Percentiles rank a stretch among this genome's conserved stretches.
Conservation (phyloP, 345 rosid species). For the Excoecaria agallocha region DNA sequence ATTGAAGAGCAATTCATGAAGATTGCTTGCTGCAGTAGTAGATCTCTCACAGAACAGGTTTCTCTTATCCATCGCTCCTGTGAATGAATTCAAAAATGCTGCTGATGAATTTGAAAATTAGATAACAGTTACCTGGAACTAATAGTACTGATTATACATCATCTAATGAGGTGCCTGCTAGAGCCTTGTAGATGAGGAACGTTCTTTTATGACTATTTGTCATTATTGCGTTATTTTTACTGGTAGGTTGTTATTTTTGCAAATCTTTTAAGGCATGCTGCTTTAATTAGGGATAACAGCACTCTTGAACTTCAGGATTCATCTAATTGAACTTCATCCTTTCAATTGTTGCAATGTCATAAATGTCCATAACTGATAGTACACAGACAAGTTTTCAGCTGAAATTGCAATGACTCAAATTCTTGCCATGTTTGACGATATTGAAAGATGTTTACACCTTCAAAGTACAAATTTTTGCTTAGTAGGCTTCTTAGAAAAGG, state of each 20-base stretch:
- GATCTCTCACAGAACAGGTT: conserved; percentile 80
- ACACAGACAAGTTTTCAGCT: not conserved
- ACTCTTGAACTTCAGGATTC: not conserved
- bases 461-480: too few relatives aligned
- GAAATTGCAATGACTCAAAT: not conserved
- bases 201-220: not conserved
- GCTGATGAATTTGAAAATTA: not conserved
- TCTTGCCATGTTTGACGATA: not conserved
- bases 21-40: conserved; percentile 67
- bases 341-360: not conserved
- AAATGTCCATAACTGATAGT: not conserved
- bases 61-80: conserved; percentile 5
- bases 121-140: not conserved
- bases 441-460: too few relatives aligned
- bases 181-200: not conserved
- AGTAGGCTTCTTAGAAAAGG: too few relatives aligned
- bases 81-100: not conserved
- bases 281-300: not conserved
- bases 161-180: not conserved
- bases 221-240: not conserved
- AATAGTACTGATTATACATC: not conserved
- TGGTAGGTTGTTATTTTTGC: not conserved
- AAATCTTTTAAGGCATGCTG: not conserved
- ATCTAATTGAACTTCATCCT: not conserved
- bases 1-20: conserved; percentile 84